A percentile compares a stretch with the other conserved stretches of the same genome.
Evolutionary conservation across 1,284 basidiomycete species (phyloP).

Genomic region (Quambalaria eucalypti): DNA sequence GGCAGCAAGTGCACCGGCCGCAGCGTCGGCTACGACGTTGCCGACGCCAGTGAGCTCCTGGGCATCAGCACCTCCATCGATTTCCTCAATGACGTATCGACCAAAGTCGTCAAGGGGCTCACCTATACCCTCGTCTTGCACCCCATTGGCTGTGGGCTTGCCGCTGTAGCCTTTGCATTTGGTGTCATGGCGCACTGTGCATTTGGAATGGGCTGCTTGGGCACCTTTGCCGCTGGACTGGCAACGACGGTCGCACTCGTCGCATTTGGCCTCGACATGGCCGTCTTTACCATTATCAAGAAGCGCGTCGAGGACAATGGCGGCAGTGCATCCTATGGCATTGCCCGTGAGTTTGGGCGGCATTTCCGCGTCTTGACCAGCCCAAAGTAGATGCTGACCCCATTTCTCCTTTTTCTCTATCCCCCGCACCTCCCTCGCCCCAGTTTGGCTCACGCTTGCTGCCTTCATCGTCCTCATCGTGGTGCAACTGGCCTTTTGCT

Average conservation of each 20-base stretch:
- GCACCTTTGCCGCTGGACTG: conserved; percentile 23
- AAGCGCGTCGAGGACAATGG: conserved; percentile 34
- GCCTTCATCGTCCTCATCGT: conserved; percentile 35
- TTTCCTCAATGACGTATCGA: neutral
- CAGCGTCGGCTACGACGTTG: conserved; percentile 29
- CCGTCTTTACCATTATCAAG: conserved; percentile 37
- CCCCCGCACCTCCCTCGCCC: neutral
- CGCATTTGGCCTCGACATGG: conserved; percentile 35
- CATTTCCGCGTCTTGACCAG: neutral
- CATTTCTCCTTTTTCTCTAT: neutral
- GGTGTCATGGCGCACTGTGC: conserved; percentile 32
- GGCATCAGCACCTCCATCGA: neutral
- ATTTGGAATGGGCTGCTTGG: neutral
- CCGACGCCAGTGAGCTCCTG: neutral
- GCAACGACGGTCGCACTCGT: conserved; percentile 26
- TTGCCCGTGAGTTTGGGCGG: conserved; percentile 11
- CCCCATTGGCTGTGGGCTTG: conserved; percentile 16
- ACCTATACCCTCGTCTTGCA: conserved; percentile 40
- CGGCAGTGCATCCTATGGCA: conserved; percentile 25
- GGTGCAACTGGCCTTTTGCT: conserved; percentile 27
- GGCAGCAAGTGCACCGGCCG: conserved; percentile 17
- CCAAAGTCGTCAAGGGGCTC: conserved; percentile 30
- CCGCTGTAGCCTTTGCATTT: conserved; percentile 22
- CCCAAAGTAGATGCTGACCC: neutral
- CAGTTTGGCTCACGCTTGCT: conserved; percentile 37